Conservation (phyloP, 768 basidiomycete genomes). For the Psilocybe tampanensis region DNA sequence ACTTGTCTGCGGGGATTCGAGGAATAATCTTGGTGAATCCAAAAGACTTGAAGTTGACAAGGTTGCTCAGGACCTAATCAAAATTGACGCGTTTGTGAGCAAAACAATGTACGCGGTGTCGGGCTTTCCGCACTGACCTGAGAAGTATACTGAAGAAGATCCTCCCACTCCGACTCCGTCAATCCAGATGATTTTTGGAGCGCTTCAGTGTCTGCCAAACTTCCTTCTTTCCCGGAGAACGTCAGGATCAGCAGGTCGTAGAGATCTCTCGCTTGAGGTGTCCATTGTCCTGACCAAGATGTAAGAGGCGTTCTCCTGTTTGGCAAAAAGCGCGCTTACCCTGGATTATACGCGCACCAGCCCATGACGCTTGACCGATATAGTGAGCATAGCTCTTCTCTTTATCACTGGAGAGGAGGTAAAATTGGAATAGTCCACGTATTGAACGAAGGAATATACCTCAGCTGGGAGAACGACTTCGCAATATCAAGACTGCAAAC, state of each 20-base stretch:
- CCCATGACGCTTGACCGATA: slow-evolving; percentile 75
- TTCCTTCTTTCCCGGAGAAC: slow-evolving; percentile 59
- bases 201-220: slow-evolving; percentile 54
- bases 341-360: slow-evolving; percentile 82
- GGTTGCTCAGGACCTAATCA: slow-evolving; percentile 54
- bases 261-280: slow-evolving; percentile 64
- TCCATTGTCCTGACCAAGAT: slow-evolving; percentile 64
- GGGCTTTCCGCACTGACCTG: slow-evolving; percentile 56
- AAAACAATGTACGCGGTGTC: background rate
- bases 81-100: background rate
- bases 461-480: slow-evolving; percentile 70
- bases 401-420: slow-evolving; percentile 46
- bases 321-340: slow-evolving; percentile 22
- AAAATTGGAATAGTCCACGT: slow-evolving; percentile 2
- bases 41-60: slow-evolving; percentile 79
- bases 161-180: slow-evolving; percentile 63
- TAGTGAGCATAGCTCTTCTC: slow-evolving; percentile 84
- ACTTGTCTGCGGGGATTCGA: slow-evolving; percentile 60
- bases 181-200: slow-evolving; percentile 60
- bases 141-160: slow-evolving; percentile 68
- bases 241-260: slow-evolving; percentile 73
- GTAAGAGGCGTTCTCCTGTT: background rate
- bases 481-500: slow-evolving; percentile 71
- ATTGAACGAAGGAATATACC: slow-evolving; percentile 36
- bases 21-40: slow-evolving; percentile 89